phyloP scores from a whole-genome alignment of 768 basidiomycete genomes.

The Podaxis sp. region DNA sequence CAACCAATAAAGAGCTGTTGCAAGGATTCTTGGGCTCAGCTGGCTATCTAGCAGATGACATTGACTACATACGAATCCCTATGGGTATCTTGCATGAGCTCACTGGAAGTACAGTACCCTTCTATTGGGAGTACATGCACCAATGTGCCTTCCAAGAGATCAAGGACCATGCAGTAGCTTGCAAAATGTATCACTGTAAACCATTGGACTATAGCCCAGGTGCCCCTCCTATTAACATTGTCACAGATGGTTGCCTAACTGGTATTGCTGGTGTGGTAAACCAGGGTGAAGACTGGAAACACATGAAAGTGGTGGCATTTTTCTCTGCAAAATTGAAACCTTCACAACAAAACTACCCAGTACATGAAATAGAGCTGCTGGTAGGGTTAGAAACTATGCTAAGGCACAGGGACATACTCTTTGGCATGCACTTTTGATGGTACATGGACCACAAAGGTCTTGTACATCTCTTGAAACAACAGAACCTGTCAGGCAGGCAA shows the following conservation, averaged over 20 bases:
- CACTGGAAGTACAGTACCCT: too few relatives aligned
- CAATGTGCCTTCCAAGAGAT: conserved; percentile 38
- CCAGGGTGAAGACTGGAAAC: conserved; percentile 25
- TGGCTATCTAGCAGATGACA: conserved; percentile 33
- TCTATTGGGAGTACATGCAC: too few relatives aligned
- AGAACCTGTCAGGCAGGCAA: conserved; percentile 32
- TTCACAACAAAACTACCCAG: conserved; percentile 39
- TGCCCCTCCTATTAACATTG: conserved; percentile 26
- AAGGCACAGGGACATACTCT: conserved; percentile 26
- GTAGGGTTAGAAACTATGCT: conserved; percentile 35
- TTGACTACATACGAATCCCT: conserved; percentile 32
- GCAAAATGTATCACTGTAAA: conserved; percentile 22
- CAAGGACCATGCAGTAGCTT: conserved; percentile 23
- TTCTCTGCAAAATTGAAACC: conserved; percentile 36
- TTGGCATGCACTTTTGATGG: conserved; percentile 29
- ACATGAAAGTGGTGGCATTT: conserved; percentile 28
- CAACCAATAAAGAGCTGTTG: conserved; percentile 32
- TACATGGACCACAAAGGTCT: conserved; percentile 31
- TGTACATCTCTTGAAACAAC: conserved; percentile 28
- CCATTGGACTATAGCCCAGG: conserved; percentile 21
- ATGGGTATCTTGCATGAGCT: conserved; percentile 34
- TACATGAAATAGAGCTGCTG: conserved; percentile 39
- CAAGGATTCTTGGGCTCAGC: conserved; percentile 31
- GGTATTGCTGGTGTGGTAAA: conserved; percentile 29
- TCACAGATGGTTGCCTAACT: conserved; percentile 30